phyloP scores from a whole-genome alignment of 1,139 yeast genomes.

The Geotrichum restrictum region DNA sequence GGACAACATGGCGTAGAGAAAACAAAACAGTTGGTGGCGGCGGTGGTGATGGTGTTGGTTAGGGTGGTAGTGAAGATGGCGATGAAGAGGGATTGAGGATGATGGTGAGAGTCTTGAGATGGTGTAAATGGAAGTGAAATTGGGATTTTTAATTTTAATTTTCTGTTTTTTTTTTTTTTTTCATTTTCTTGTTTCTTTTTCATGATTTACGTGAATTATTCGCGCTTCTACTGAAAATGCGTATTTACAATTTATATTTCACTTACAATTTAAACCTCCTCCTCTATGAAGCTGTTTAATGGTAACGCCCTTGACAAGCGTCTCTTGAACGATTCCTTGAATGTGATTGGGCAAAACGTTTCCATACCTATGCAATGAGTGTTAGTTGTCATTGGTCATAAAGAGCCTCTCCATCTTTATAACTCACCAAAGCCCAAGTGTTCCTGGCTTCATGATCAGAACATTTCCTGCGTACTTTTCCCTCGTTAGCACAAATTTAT shows the following conservation, averaged over 20 bases:
- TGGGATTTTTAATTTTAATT: no score
- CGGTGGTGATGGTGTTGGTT: not conserved
- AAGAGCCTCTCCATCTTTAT: no score
- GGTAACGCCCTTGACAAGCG: slow-evolving; percentile 47
- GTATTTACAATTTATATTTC: no score
- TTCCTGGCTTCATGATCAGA: slow-evolving; percentile 39
- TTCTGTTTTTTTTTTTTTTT: no score
- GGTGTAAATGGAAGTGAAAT: no score
- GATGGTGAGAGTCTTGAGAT: no score
- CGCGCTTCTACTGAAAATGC: no score
- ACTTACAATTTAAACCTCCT: not conserved
- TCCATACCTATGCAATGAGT: slow-evolving; percentile 45
- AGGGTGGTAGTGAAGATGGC: no score
- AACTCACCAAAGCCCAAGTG: slow-evolving; percentile 48
- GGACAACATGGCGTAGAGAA: not conserved
- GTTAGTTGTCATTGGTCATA: not conserved
- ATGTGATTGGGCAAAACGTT: slow-evolving; percentile 60
- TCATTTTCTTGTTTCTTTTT: no score
- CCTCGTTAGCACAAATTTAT: not conserved
- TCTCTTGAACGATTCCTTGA: slow-evolving; percentile 59
- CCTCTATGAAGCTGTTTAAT: slow-evolving; percentile 57
- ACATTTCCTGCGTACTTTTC: slow-evolving; percentile 65
- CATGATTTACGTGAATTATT: no score
- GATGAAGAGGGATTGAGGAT: no score
- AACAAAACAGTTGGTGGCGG: not conserved